Base-by-base conservation (phyloP, 495 filamentous ascomycete genomes). In the Penicillium cosmopolitanum region DNA sequence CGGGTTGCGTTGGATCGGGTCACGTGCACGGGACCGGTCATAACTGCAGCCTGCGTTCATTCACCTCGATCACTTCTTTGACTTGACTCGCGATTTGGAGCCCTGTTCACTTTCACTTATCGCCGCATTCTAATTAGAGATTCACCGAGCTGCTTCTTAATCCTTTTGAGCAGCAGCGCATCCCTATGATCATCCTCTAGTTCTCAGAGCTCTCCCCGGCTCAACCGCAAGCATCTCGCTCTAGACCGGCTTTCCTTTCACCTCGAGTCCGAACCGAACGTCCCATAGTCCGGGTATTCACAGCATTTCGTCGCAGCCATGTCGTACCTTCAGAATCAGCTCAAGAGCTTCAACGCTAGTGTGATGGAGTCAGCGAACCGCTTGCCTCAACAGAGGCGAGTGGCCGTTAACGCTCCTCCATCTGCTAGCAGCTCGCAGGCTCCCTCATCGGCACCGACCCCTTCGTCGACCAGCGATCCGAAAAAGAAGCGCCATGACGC, bases 401-500 rank as follows among this genome's bases (percentile, higher is more conserved):
- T 77, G 55, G 66, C 66, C 52, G 64, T 64, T 54, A 77, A 73
- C 60, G 59, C 65, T 53, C 62, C 60, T 33, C 55, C 44, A 48
- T 76, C 75, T 9, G 69, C 60, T 50, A 73, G 55, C 69, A 79
- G 70, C 50, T 74, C 75, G 9, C 78, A 79, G 51, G 66, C 68
- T 15, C 72, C 77, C 3, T 77, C 77, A 0, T 73, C 77, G 42
- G 60, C 60, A n/a, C 66, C 78, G 10, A 78, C 76, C 1, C 76
- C 77, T 10, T 71, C 76, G 0, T 68, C 76, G 36, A 25, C 59
- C 21, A 56, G 52, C 55, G 86, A 82, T 53, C 70, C 73, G 54
- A 88, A 85, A 67, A 82, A 82, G 58, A 89, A 88, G 73, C 78
- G 85, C 40, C 81, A 81, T 40, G 78, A 83, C 60, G 73, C 76